Percentiles rank a stretch among this genome's conserved stretches.
phyloP scores from a whole-genome alignment of 2,329 filamentous ascomycete genomes.

The Talaromyces marneffei region DNA sequence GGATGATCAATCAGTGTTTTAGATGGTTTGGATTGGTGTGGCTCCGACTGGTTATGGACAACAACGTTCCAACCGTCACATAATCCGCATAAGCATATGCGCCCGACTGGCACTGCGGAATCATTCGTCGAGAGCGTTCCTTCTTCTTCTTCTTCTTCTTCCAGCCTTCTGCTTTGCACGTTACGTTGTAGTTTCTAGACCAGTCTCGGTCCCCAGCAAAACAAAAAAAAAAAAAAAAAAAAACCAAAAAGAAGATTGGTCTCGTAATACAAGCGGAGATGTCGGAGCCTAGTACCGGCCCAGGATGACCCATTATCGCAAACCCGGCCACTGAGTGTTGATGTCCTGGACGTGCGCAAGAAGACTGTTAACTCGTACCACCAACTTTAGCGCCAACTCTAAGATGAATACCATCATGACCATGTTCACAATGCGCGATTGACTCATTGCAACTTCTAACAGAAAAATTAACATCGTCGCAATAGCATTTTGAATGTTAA shows the following conservation, averaged over 20 bases:
- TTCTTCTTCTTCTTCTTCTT: slow-evolving; percentile 10
- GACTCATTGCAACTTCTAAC: not conserved
- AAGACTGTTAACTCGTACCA: not conserved
- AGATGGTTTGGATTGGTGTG: slow-evolving; percentile 5
- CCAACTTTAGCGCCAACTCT: not conserved
- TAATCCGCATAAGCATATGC: slow-evolving; percentile 13
- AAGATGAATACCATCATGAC: not conserved
- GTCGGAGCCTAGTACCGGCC: not conserved
- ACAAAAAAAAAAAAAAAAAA: not conserved
- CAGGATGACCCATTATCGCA: slow-evolving; percentile 4
- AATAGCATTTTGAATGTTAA: not conserved
- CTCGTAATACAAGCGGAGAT: not conserved
- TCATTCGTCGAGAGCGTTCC: slow-evolving; percentile 12
- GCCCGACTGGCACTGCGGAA: slow-evolving; percentile 4
- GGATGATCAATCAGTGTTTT: slow-evolving; percentile 7
- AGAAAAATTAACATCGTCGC: not conserved
- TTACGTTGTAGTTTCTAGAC: not conserved
- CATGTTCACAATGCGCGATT: not conserved
- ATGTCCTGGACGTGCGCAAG: not conserved
- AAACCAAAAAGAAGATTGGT: not conserved
- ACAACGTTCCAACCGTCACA: slow-evolving; percentile 3
- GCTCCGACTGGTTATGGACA: slow-evolving; percentile 12
- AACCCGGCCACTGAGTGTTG: not conserved
- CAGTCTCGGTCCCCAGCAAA: not conserved
- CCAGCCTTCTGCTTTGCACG: not conserved